Conservation (phyloP, 2,329 filamentous ascomycete species). For the Ceratocystis harringtonii region DNA sequence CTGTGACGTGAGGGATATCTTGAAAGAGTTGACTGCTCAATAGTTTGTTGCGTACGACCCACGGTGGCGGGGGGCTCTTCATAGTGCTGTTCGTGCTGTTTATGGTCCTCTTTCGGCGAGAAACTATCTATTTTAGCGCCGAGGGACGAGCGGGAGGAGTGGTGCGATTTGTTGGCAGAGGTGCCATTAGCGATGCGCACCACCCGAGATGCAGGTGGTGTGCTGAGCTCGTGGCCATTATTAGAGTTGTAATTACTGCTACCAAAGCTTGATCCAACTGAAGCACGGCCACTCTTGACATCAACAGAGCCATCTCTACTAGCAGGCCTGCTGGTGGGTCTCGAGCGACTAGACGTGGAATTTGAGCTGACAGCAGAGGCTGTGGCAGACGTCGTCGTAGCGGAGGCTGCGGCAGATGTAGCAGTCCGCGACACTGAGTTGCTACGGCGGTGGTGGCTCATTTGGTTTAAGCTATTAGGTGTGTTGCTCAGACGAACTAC, state of each 20-base stretch:
- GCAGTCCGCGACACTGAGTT: slow-evolving; percentile 33
- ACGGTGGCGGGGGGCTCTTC: slow-evolving; percentile 12
- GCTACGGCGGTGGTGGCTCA: slow-evolving; percentile 34
- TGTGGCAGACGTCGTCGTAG: slow-evolving; percentile 8
- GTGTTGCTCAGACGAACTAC: slow-evolving; percentile 42
- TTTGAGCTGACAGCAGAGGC: slow-evolving; percentile 15
- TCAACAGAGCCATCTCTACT: slow-evolving; percentile 31
- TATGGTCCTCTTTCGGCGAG: slow-evolving; percentile 5
- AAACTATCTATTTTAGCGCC: slow-evolving; percentile 21
- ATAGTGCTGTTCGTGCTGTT: background rate
- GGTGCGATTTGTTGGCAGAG: slow-evolving; percentile 25
- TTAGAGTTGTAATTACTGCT: slow-evolving; percentile 10
- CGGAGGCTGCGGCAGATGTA: slow-evolving; percentile 10
- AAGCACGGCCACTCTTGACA: slow-evolving; percentile 22
- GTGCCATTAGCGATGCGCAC: slow-evolving; percentile 41
- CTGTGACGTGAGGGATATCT: slow-evolving; percentile 36
- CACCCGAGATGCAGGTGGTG: slow-evolving; percentile 36
- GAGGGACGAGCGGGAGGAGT: background rate
- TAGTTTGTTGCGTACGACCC: slow-evolving; percentile 1
- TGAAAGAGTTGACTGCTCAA: slow-evolving; percentile 26
- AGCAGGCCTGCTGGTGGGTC: slow-evolving; percentile 27
- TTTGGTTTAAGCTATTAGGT: slow-evolving; percentile 31
- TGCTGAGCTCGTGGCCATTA: slow-evolving; percentile 33
- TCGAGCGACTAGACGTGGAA: slow-evolving; percentile 21
- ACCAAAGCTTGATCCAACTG: slow-evolving; percentile 13